A percentile compares a stretch with the other conserved stretches of the same genome.
These are phyloP conservation scores for Blumeria graminis DNA, from an alignment of 2,329 filamentous ascomycete species.

Conservation along the genomic window DNA sequence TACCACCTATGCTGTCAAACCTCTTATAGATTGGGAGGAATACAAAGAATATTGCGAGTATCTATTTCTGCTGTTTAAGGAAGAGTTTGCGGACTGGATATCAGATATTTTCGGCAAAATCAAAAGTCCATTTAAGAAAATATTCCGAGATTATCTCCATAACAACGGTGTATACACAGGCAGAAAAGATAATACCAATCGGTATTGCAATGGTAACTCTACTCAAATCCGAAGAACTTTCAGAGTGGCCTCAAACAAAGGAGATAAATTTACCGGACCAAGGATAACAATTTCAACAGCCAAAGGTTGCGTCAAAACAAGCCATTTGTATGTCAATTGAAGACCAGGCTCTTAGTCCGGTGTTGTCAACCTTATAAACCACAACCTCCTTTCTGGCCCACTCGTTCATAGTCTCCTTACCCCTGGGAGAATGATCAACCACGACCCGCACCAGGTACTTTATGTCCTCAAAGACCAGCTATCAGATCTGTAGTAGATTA, in stretches of 20 bases:
- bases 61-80: background rate
- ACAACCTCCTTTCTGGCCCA: background rate
- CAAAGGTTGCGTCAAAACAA: background rate
- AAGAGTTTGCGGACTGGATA: background rate
- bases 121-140: background rate
- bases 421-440: slow-evolving; percentile 1
- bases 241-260: background rate
- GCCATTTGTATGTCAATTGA: background rate
- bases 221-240: background rate
- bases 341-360: background rate
- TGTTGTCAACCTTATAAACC: background rate
- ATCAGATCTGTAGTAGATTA: background rate
- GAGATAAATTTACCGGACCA: background rate
- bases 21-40: background rate
- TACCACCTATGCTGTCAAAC: too few relatives aligned
- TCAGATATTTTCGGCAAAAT: background rate
- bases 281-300: background rate
- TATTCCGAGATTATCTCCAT: background rate
- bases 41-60: background rate
- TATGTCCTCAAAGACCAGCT: background rate
- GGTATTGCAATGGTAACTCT: background rate
- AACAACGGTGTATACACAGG: background rate
- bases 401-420: background rate
- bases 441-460: background rate
- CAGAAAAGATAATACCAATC: background rate